phyloP scores from a whole-genome alignment of 2,329 filamentous ascomycete genomes.

The Microcyclospora pomicola region DNA sequence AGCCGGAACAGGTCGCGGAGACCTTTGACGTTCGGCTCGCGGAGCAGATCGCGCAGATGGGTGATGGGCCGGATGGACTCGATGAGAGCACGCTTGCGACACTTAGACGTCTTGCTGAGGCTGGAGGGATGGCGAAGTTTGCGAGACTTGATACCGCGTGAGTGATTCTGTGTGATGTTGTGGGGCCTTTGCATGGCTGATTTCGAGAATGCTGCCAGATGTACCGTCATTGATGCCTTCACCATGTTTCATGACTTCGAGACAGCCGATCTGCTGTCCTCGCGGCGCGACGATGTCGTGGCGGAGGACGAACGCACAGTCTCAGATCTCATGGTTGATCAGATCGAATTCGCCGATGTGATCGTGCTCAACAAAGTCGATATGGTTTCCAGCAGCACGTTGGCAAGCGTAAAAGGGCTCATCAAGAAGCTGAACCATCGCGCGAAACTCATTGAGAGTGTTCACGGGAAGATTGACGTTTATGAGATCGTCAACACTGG shows the following conservation, averaged over 20 bases:
- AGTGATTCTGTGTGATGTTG: too few species aligned
- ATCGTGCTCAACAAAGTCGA: conserved; percentile 58
- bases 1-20: conserved; percentile 61
- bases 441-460: conserved; percentile 50
- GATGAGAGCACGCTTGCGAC: conserved; percentile 12
- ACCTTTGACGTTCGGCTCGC: conserved; percentile 49
- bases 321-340: conserved; percentile 62
- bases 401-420: conserved; percentile 6
- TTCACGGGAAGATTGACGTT: conserved; percentile 46
- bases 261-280: conserved; percentile 52
- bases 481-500: conserved; percentile 51
- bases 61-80: conserved; percentile 13
- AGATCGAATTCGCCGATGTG: conserved; percentile 65
- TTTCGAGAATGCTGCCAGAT: conserved; percentile 52
- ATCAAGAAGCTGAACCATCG: conserved; percentile 48
- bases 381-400: conserved; percentile 24
- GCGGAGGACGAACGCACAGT: conserved; percentile 59
- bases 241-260: conserved; percentile 60
- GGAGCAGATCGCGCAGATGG: conserved; percentile 19
- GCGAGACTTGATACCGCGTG: conserved; percentile 52
- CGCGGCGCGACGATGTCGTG: conserved; percentile 45
- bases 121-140: conserved; percentile 52
- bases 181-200: conserved; percentile 34
- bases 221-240: conserved; percentile 60
- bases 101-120: conserved; percentile 23